phyloP scores from a whole-genome alignment of 176 grass and related monocot species.

The Aegilops bicornis region DNA sequence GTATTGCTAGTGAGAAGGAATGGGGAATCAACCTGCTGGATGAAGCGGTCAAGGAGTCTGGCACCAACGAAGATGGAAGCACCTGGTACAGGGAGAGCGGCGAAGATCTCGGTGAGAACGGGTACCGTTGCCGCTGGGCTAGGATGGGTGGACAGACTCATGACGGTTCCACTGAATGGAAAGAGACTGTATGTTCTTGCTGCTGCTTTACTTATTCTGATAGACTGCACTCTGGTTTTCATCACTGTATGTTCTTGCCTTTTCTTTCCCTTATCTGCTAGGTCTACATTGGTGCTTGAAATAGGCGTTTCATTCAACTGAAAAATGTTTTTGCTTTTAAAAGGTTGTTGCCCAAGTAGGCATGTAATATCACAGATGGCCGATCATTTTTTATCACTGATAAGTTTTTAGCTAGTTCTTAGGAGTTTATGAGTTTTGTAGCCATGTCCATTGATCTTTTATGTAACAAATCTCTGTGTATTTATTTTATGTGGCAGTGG shows the following conservation, averaged over 20 bases:
- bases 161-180: conserved; percentile 83
- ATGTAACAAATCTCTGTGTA: conserved; percentile 7
- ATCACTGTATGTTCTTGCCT: conserved; percentile 48
- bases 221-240: neutral
- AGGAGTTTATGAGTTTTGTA: neutral
- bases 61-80: conserved; percentile 86
- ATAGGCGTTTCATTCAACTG: neutral
- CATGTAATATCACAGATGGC: neutral
- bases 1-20: conserved; percentile 99
- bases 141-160: conserved; percentile 87
- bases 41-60: conserved; percentile 77
- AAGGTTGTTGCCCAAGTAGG: neutral
- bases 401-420: neutral
- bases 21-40: conserved; percentile 98
- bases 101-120: conserved; percentile 80
- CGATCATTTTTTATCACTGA: neutral
- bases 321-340: neutral
- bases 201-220: conserved; percentile 21
- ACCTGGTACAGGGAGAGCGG: conserved; percentile 93
- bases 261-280: neutral
- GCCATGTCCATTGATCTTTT: neutral
- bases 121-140: conserved; percentile 84
- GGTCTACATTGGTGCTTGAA: neutral
- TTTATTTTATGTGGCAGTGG: conserved; percentile 74
- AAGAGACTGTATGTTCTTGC: conserved; percentile 66